Percentiles rank a stretch among this genome's conserved stretches.
phyloP scores from a whole-genome alignment of 1,139 yeast species.

The Yamadazyma triangularis region DNA sequence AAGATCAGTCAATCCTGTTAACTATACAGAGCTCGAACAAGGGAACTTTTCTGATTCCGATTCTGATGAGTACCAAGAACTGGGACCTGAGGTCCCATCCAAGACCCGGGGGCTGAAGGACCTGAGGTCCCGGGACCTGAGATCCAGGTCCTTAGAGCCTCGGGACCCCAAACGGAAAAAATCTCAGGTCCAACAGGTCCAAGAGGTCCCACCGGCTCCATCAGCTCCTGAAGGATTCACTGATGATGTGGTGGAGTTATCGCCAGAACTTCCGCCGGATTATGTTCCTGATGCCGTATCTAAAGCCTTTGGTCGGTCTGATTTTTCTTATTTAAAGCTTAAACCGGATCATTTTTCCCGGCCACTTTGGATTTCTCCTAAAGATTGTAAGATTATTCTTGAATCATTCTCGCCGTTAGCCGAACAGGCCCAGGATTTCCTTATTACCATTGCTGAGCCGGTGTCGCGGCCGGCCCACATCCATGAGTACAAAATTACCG shows the following conservation, averaged over 20 bases:
- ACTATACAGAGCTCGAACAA: slow-evolving; percentile 40
- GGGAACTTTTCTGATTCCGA: slow-evolving; percentile 41
- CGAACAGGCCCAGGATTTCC: slow-evolving; percentile 95
- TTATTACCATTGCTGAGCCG: slow-evolving; percentile 96
- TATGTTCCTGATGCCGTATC: slow-evolving; percentile 85
- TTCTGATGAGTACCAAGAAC: slow-evolving; percentile 29
- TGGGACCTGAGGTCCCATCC: too few species aligned
- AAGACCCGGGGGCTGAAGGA: too few species aligned
- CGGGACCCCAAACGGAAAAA: too few species aligned
- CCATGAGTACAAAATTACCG: slow-evolving; percentile 90
- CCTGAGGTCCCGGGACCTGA: too few species aligned
- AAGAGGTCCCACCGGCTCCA: too few species aligned
- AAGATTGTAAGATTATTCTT: slow-evolving; percentile 81
- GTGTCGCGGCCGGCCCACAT: slow-evolving; percentile 94
- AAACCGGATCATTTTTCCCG: slow-evolving; percentile 94
- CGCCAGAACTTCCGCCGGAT: slow-evolving; percentile 61
- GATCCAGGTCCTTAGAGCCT: too few species aligned
- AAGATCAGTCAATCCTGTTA: slow-evolving; percentile 26
- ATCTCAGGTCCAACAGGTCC: too few species aligned
- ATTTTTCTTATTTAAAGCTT: slow-evolving; percentile 77
- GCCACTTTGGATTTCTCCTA: slow-evolving; percentile 96
- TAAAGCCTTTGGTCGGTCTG: slow-evolving; percentile 73
- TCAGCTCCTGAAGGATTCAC: slow-evolving; percentile 35
- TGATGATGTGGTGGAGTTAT: slow-evolving; percentile 39
- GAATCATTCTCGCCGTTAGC: slow-evolving; percentile 96